Conservation (phyloP, 2,329 filamentous ascomycete genomes). For the Onygenales sp. region DNA sequence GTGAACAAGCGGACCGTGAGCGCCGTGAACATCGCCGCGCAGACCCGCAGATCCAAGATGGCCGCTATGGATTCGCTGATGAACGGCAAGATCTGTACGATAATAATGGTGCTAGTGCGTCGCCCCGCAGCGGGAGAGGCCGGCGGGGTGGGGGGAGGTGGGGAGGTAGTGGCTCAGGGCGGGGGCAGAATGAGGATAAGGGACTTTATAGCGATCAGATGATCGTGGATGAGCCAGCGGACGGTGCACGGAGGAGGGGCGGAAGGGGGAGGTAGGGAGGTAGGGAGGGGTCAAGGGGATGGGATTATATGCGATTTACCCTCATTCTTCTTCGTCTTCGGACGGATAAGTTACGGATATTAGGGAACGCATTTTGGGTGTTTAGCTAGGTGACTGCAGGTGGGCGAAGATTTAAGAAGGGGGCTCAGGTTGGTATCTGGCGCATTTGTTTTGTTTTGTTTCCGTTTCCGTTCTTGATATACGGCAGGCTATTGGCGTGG, state of each 20-base stretch:
- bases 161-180: constrained; percentile 7
- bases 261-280: constrained; percentile 5
- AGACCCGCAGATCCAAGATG: constrained; percentile 28
- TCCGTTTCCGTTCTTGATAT: too few relatives aligned
- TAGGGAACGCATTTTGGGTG: too few relatives aligned
- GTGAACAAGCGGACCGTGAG: constrained; percentile 33
- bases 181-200: constrained; percentile 7
- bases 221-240: constrained; percentile 28
- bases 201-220: constrained; percentile 32
- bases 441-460: too few relatives aligned
- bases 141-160: constrained; percentile 4
- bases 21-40: constrained; percentile 26
- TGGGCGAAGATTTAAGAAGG: too few relatives aligned
- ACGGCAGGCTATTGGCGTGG: too few relatives aligned
- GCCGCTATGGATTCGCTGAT: constrained; percentile 28
- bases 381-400: too few relatives aligned
- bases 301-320: neutral
- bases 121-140: constrained; percentile 5
- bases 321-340: neutral
- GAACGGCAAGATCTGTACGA: constrained; percentile 1
- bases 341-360: too few relatives aligned
- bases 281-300: too few relatives aligned
- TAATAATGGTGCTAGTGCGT: neutral
- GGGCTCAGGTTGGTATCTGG: too few relatives aligned
- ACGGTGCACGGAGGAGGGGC: constrained; percentile 14